These are phyloP conservation scores for Cyberlindnera xylosilytica DNA, from an alignment of 805 yeast genomes.

Conservation along the genomic window DNA sequence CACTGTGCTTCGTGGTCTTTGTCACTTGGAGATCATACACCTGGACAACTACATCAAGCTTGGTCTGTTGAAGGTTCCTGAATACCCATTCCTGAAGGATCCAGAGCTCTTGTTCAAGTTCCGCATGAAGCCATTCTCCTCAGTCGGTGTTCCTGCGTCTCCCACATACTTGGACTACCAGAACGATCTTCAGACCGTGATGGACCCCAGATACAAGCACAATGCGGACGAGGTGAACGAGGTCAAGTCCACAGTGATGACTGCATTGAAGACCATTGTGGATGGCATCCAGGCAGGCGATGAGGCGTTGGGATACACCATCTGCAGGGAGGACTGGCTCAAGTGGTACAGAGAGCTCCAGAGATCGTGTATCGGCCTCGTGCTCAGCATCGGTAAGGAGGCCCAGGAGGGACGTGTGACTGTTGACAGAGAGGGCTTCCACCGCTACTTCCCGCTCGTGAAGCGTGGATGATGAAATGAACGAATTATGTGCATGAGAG, in stretches of 20 bases:
- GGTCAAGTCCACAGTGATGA: constrained; percentile 5
- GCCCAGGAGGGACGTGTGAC: constrained; percentile 17
- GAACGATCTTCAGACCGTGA: constrained; percentile 21
- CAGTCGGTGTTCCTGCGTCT: constrained; percentile 72
- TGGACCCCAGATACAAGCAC: neutral
- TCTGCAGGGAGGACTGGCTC: constrained; percentile 30
- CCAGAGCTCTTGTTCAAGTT: constrained; percentile 42
- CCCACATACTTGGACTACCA: constrained; percentile 36
- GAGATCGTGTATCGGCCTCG: constrained; percentile 31
- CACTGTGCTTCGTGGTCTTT: constrained; percentile 28
- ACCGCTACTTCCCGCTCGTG: constrained; percentile 45
- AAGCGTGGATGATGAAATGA: constrained; percentile 8
- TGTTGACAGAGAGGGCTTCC: constrained; percentile 35
- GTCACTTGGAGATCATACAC: constrained; percentile 33
- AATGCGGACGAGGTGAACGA: constrained; percentile 8
- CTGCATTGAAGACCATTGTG: constrained; percentile 11
- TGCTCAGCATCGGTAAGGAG: constrained; percentile 13
- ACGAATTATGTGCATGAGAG: neutral
- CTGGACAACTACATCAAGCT: constrained; percentile 27
- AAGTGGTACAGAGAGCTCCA: constrained; percentile 29
- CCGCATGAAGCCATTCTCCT: constrained; percentile 75
- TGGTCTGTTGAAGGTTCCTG: constrained; percentile 27
- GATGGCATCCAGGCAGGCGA: constrained; percentile 23
- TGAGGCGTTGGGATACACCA: constrained; percentile 19
- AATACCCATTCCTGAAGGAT: constrained; percentile 27